A percentile compares a stretch with the other conserved stretches of the same genome.
Evolutionary conservation across 768 basidiomycete genomes (phyloP).

Genomic region (Mycena kentingensis): DNA sequence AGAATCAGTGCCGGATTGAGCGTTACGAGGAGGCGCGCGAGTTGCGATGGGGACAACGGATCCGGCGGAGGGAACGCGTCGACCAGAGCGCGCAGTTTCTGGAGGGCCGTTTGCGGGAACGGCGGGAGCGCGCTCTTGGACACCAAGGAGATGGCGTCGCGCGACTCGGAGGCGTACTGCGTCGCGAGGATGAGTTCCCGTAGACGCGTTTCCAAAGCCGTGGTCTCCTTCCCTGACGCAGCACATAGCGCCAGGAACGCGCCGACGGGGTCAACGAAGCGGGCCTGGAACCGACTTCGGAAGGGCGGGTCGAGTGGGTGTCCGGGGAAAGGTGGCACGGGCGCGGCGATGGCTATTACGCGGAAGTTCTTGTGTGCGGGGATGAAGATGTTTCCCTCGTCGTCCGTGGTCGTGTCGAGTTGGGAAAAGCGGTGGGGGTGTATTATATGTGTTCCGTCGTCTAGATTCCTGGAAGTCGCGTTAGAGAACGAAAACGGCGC

Average conservation of each 20-base stretch:
- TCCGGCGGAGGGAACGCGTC: slow-evolving; percentile 51
- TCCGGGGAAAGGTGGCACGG: slow-evolving; percentile 68
- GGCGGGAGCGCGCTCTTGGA: slow-evolving; percentile 57
- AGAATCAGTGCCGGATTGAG: slow-evolving; percentile 61
- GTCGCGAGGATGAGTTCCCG: slow-evolving; percentile 61
- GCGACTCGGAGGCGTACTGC: slow-evolving; percentile 63
- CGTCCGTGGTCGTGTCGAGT: slow-evolving; percentile 36
- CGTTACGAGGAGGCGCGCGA: slow-evolving; percentile 55
- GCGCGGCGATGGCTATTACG: slow-evolving; percentile 69
- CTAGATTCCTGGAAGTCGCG: slow-evolving; percentile 51
- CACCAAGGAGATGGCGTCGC: slow-evolving; percentile 52
- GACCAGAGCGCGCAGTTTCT: slow-evolving; percentile 49
- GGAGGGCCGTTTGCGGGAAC: slow-evolving; percentile 65
- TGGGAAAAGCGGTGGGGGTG: slow-evolving; percentile 61
- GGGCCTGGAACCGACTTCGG: slow-evolving; percentile 67
- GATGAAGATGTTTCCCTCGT: slow-evolving; percentile 50
- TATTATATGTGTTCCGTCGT: slow-evolving; percentile 71
- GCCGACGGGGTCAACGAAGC: slow-evolving; percentile 64
- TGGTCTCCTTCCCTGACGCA: slow-evolving; percentile 9
- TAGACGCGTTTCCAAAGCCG: slow-evolving; percentile 45
- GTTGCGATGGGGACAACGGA: slow-evolving; percentile 44
- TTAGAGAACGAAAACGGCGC: background rate
- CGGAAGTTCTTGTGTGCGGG: slow-evolving; percentile 70
- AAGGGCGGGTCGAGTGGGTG: slow-evolving; percentile 70
- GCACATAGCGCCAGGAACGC: slow-evolving; percentile 48